Conservation (phyloP, 202 grass and related monocot species). For the Alloteropsis angusta region DNA sequence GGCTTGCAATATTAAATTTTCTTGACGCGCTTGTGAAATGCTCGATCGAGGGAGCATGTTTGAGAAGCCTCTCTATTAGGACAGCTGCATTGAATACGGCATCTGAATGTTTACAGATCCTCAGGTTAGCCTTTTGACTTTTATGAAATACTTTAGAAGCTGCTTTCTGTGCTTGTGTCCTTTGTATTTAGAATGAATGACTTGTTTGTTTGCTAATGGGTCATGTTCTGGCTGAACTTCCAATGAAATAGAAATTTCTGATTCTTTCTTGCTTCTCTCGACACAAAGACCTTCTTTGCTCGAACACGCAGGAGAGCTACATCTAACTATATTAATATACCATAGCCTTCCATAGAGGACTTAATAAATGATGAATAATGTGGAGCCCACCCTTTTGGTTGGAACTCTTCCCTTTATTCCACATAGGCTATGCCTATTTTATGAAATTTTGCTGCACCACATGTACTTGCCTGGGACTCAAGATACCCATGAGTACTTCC, state of each 20-base stretch:
- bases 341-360: not conserved
- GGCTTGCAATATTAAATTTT: constrained; percentile 54
- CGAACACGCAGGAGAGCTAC: too few species aligned
- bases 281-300: too few species aligned
- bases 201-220: constrained; percentile 14
- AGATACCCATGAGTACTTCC: not conserved
- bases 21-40: constrained; percentile 48
- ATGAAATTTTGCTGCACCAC: not conserved
- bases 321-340: not conserved
- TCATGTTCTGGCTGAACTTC: not conserved
- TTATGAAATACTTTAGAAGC: not conserved
- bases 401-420: not conserved
- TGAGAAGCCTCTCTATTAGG: constrained; percentile 25
- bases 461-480: not conserved
- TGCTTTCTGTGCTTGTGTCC: constrained; percentile 4
- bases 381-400: not conserved
- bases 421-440: not conserved
- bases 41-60: constrained; percentile 27
- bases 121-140: constrained; percentile 55
- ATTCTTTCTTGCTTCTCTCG: not conserved
- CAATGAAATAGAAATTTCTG: not conserved
- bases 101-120: constrained; percentile 58
- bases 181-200: constrained; percentile 1
- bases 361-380: not conserved
- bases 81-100: constrained; percentile 30